These are phyloP conservation scores for Penicilliopsis zonata DNA, from an alignment of 495 filamentous ascomycete species.

Conservation along the genomic window DNA sequence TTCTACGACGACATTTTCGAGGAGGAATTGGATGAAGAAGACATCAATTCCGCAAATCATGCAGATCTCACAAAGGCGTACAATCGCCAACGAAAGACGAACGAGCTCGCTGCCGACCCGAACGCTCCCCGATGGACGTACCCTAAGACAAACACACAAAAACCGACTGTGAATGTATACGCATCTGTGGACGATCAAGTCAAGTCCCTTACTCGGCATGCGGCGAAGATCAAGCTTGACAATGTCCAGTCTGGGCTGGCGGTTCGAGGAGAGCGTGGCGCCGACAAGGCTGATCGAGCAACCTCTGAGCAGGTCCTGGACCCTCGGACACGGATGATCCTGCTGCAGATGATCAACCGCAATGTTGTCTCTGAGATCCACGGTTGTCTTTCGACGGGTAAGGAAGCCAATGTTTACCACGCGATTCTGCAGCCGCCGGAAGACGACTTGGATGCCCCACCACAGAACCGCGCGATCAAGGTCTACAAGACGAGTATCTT, in stretches of 20 bases:
- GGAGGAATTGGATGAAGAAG: constrained; percentile 43
- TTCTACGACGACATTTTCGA: constrained; percentile 48
- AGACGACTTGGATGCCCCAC: constrained; percentile 26
- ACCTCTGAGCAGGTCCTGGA: constrained; percentile 91
- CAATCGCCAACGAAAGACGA: constrained; percentile 64
- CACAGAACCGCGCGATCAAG: constrained; percentile 74
- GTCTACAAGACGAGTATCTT: constrained; percentile 96
- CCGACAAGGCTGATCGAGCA: constrained; percentile 82
- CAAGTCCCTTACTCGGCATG: constrained; percentile 69
- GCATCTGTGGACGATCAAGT: constrained; percentile 81
- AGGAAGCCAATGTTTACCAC: constrained; percentile 96
- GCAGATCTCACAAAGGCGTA: constrained; percentile 77
- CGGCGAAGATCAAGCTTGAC: constrained; percentile 78
- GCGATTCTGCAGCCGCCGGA: constrained; percentile 44
- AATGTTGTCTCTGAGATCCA: constrained; percentile 72
- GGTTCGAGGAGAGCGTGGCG: constrained; percentile 36
- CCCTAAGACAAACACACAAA: constrained; percentile 73
- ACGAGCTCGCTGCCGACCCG: constrained; percentile 45
- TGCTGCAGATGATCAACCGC: constrained; percentile 88
- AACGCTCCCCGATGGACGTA: constrained; percentile 42
- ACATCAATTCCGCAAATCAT: constrained; percentile 44
- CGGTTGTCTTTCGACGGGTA: constrained; percentile 87
- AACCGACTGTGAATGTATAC: constrained; percentile 66
- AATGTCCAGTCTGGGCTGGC: constrained; percentile 42
- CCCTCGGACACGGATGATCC: constrained; percentile 84